Conservation (phyloP, 768 basidiomycete genomes). For the Boletus subcaerulescens region DNA sequence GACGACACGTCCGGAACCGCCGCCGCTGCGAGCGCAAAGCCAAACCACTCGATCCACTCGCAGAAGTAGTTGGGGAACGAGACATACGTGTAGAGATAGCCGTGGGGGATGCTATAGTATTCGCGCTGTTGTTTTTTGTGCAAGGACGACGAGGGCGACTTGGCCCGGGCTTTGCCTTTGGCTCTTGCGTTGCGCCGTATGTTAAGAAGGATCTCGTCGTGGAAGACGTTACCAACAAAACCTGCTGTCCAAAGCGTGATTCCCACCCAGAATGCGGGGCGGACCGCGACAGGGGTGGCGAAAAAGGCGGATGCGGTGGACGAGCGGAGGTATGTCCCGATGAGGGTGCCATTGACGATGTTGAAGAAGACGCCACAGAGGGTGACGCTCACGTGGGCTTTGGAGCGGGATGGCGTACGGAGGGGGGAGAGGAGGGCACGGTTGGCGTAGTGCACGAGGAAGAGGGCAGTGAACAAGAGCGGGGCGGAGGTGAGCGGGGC, state of each 20-base stretch:
- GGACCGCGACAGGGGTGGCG: conserved; percentile 21
- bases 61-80: conserved; percentile 94
- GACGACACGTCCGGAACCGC: conserved; percentile 40
- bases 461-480: conserved; percentile 53
- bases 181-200: conserved; percentile 64
- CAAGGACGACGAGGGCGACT: conserved; percentile 23
- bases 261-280: conserved; percentile 58
- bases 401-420: conserved; percentile 75
- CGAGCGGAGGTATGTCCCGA: conserved; percentile 71
- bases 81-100: conserved; percentile 69
- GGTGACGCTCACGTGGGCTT: conserved; percentile 66
- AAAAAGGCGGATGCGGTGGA: conserved; percentile 47
- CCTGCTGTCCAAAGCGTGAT: conserved; percentile 68
- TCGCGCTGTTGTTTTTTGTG: conserved; percentile 32
- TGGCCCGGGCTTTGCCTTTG: conserved; percentile 31
- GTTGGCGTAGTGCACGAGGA: conserved; percentile 77
- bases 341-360: conserved; percentile 61
- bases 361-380: conserved; percentile 64
- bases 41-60: conserved; percentile 95
- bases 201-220: conserved; percentile 87
- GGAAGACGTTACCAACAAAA: conserved; percentile 74
- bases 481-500: conserved; percentile 39
- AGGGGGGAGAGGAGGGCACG: conserved; percentile 79
- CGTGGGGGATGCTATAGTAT: conserved; percentile 79
- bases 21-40: conserved; percentile 76